A percentile compares a stretch with the other conserved stretches of the same genome.
phyloP scores from a whole-genome alignment of 2,329 filamentous ascomycete species.

The Neodidymelliopsis sp. region DNA sequence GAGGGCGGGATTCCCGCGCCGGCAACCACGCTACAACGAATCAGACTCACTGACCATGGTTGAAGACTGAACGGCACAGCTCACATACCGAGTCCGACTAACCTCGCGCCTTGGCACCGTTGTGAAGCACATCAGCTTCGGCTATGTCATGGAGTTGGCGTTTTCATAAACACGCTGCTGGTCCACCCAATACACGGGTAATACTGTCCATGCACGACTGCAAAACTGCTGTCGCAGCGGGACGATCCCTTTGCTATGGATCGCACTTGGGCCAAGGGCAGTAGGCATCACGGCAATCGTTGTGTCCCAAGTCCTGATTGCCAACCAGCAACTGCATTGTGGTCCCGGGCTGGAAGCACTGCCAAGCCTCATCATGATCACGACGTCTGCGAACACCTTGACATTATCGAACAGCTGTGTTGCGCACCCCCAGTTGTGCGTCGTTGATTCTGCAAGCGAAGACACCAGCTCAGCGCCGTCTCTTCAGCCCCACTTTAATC shows the following conservation, averaged over 20 bases:
- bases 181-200: too few species aligned
- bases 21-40: constrained; percentile 2
- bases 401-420: constrained; percentile 17
- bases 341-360: constrained; percentile 9
- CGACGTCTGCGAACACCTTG: constrained; percentile 5
- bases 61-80: constrained; percentile 22
- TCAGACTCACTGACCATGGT: constrained; percentile 7
- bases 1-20: constrained; percentile 20
- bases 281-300: constrained; percentile 1
- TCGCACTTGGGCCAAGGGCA: not conserved
- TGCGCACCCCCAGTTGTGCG: constrained; percentile 17
- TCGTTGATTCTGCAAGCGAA: constrained; percentile 14
- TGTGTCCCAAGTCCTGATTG: not conserved
- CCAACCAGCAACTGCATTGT: constrained; percentile 27
- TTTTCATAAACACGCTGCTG: constrained; percentile 6
- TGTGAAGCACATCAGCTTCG: constrained; percentile 16
- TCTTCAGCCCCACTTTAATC: constrained; percentile 17
- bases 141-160: constrained; percentile 3
- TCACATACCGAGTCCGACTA: constrained; percentile 26
- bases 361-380: constrained; percentile 14
- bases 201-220: not conserved
- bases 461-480: constrained; percentile 16
- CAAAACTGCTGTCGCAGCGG: not conserved
- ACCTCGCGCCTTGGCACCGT: constrained; percentile 20
- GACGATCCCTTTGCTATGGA: not conserved